Evolutionary conservation across 441 rosid species (phyloP), one percentile per base, ranked within the genome.

Genomic region (Erodium chrysanthum): DNA sequence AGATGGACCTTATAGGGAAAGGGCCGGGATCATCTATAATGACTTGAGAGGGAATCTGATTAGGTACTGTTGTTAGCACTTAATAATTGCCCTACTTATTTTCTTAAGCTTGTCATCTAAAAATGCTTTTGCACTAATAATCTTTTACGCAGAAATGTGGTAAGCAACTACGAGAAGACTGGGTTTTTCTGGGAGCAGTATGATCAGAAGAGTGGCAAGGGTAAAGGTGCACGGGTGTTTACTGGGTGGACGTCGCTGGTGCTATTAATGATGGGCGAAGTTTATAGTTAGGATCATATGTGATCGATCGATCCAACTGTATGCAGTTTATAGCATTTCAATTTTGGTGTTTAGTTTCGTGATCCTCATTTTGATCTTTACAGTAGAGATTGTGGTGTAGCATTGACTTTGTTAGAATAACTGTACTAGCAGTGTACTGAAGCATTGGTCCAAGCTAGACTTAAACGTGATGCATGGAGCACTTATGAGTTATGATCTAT

Each of bases 141-240:
- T 66, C 14, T 37, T 50, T 52, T 10, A 59, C 77, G 78, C 94
- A 92, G 99, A 73, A 95, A 87, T 68, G 88, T 90, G 66, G 96
- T 92, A 65, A 74, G 68, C 66, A 95, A 90, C 78, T 90, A 92
- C 79, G 72, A 85, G 69, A 72, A 79, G 71, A 90, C 96, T 0
- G 97, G 99, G 58, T 95, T 81, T 79, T 71, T 92, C 66, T 95
- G 99, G 99, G 99, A 95, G 74, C 99, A 95, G 74, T 92, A 92
- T 81, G 96, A 92, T 74, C 98, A 90, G 81, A 79, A 63, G 76
- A 87, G 78, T 27, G 98, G 98, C 23, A 84, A 73, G 70, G 95
- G 97, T 62, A 87, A 90, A 78, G 95, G 97, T 42, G 78, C 95
- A 0, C 91, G 97, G 0, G 73, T 82, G 35, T 92, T 90, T 77